Percentiles rank a stretch among this genome's conserved stretches.
Conservation (phyloP, 108 stramenopile species). For the Skeletonema potamos region DNA sequence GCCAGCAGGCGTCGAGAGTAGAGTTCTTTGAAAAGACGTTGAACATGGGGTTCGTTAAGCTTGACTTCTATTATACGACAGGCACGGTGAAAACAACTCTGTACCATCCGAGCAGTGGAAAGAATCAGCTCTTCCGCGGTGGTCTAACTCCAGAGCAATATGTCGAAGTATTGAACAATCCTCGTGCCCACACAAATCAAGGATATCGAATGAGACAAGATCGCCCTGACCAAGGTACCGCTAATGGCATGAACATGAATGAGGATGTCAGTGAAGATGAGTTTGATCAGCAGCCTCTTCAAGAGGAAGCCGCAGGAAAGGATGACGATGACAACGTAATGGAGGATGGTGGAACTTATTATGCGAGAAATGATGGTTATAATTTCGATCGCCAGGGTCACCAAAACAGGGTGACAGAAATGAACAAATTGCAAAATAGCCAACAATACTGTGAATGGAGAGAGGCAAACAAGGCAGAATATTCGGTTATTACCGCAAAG, state of each 20-base stretch:
- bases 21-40: slow-evolving; percentile 60
- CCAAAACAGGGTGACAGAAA: slow-evolving; percentile 20
- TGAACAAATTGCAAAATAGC: slow-evolving; percentile 29
- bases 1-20: slow-evolving; percentile 23
- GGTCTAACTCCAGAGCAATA: slow-evolving; percentile 20
- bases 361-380: slow-evolving; percentile 36
- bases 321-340: not conserved
- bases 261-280: slow-evolving; percentile 14
- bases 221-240: not conserved
- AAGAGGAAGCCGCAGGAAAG: not conserved
- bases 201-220: slow-evolving; percentile 25
- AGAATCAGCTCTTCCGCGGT: slow-evolving; percentile 45
- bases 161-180: slow-evolving; percentile 28
- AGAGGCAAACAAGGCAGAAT: slow-evolving; percentile 27
- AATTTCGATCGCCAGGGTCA: slow-evolving; percentile 30
- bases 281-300: slow-evolving; percentile 16
- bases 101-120: slow-evolving; percentile 52
- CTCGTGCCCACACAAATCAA: slow-evolving; percentile 22
- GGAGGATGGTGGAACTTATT: slow-evolving; percentile 14
- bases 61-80: slow-evolving; percentile 67
- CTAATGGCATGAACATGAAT: not conserved
- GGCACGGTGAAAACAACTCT: slow-evolving; percentile 56
- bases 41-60: slow-evolving; percentile 40
- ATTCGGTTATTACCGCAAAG: slow-evolving; percentile 32
- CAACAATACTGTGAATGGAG: slow-evolving; percentile 13